phyloP scores from a whole-genome alignment of 2,329 filamentous ascomycete species.

The Amauroascus verrucosus region DNA sequence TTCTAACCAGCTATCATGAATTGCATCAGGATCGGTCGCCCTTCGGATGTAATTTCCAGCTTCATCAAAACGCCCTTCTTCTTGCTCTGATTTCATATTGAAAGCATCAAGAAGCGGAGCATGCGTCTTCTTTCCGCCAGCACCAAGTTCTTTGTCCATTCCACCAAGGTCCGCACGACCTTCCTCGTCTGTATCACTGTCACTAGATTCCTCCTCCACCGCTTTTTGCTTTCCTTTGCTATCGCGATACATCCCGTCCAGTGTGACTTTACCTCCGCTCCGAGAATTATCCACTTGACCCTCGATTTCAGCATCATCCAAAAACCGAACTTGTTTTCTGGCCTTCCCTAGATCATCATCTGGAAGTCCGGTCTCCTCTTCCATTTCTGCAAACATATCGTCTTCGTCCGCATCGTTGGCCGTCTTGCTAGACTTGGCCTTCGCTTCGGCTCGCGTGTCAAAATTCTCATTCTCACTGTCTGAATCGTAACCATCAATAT shows the following conservation, averaged over 20 bases:
- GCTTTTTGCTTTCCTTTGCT: slow-evolving; percentile 39
- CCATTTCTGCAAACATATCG: slow-evolving; percentile 74
- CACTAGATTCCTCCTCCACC: slow-evolving; percentile 46
- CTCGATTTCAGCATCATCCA: slow-evolving; percentile 57
- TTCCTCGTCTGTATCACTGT: slow-evolving; percentile 55
- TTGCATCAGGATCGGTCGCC: slow-evolving; percentile 75
- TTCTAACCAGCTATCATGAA: slow-evolving; percentile 86
- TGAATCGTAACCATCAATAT: slow-evolving; percentile 92
- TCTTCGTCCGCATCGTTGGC: slow-evolving; percentile 36
- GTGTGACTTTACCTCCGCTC: slow-evolving; percentile 57
- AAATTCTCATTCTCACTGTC: slow-evolving; percentile 89
- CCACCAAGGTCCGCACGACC: slow-evolving; percentile 60
- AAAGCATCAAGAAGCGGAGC: slow-evolving; percentile 93
- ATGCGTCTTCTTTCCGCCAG: slow-evolving; percentile 81
- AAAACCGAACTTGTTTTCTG: slow-evolving; percentile 51
- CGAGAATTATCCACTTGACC: slow-evolving; percentile 68
- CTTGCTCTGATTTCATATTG: slow-evolving; percentile 81
- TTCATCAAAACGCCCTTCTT: slow-evolving; percentile 87
- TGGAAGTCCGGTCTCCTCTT: slow-evolving; percentile 49
- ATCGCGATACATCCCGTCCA: slow-evolving; percentile 44
- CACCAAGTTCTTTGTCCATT: slow-evolving; percentile 79
- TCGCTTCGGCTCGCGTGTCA: slow-evolving; percentile 58
- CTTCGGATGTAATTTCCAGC: slow-evolving; percentile 85
- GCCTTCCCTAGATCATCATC: slow-evolving; percentile 45
- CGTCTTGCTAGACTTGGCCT: slow-evolving; percentile 33